These are phyloP conservation scores for Pugionium cornutum DNA, from an alignment of 345 rosid species.

Conservation along the genomic window DNA sequence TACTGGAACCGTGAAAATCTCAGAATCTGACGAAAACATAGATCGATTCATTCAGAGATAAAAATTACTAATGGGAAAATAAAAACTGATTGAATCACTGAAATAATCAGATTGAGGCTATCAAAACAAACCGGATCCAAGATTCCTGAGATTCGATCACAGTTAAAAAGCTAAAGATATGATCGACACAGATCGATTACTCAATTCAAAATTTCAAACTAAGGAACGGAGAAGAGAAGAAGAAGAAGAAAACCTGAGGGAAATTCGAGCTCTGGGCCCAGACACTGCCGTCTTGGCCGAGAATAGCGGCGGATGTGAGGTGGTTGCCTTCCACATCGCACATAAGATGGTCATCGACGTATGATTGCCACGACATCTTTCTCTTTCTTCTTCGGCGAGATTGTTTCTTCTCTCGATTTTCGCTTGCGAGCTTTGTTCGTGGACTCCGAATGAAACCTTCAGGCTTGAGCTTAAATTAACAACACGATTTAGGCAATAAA, in stretches of 20 bases:
- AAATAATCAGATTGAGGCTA: neutral
- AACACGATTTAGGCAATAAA: constrained; percentile 11
- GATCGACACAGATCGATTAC: constrained; percentile 4
- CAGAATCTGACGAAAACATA: constrained; percentile 2
- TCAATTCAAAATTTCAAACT: neutral
- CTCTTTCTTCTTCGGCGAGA: constrained; percentile 30
- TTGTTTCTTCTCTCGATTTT: neutral
- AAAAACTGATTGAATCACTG: neutral
- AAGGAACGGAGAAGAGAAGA: constrained; percentile 3
- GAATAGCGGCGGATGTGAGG: constrained; percentile 69
- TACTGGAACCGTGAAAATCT: neutral
- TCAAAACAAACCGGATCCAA: constrained; percentile 31
- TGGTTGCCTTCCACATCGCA: constrained; percentile 70
- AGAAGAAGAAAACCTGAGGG: constrained; percentile 48
- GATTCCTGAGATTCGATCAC: constrained; percentile 29
- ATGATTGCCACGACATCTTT: constrained; percentile 85
- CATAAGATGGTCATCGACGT: constrained; percentile 80
- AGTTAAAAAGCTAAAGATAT: neutral
- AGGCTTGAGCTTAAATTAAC: constrained; percentile 6
- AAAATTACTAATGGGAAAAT: neutral
- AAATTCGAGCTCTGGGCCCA: constrained; percentile 75
- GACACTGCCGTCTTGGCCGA: constrained; percentile 80
- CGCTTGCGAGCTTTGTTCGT: neutral
- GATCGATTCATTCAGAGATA: neutral
- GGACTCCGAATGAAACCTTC: neutral